A percentile compares a stretch with the other conserved stretches of the same genome.
These are phyloP conservation scores for Saccharomyces kudriavzevii DNA, from an alignment of 805 yeast species.

Conservation along the genomic window DNA sequence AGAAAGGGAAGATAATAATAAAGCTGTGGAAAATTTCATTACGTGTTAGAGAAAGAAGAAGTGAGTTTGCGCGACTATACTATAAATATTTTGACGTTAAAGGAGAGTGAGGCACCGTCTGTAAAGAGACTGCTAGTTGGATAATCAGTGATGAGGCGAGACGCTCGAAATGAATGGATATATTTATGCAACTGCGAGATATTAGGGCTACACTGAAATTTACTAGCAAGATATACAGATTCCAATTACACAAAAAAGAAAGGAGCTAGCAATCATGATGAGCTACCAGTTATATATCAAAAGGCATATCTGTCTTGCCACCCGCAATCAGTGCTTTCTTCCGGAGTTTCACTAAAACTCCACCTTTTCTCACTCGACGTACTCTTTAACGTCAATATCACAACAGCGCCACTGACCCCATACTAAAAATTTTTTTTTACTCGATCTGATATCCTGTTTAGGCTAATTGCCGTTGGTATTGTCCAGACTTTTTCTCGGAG, in stretches of 20 bases:
- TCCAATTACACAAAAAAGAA: not conserved
- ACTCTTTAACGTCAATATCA: not conserved
- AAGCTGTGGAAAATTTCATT: constrained; percentile 14
- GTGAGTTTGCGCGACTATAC: not conserved
- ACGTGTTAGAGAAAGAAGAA: not conserved
- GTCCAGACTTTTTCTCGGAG: not conserved
- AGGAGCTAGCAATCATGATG: not conserved
- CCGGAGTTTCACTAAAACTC: not conserved
- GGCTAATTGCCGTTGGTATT: not conserved
- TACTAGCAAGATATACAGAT: not conserved
- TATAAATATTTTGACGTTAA: not conserved
- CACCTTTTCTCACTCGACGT: not conserved
- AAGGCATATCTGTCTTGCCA: not conserved
- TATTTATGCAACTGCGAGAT: not conserved
- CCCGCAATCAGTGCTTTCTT: not conserved
- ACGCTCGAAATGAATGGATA: constrained; percentile 5
- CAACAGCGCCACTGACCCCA: not conserved
- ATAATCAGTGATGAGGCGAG: constrained; percentile 6
- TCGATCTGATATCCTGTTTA: not conserved
- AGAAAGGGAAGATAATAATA: constrained; percentile 13
- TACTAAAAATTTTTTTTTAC: not conserved
- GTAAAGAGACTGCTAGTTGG: not conserved
- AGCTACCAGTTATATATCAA: not conserved
- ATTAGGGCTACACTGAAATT: not conserved
- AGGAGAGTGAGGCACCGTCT: constrained; percentile 5